These are phyloP conservation scores for Herpetospermum pedunculosum DNA, from an alignment of 306 rosid species.

Conservation along the genomic window DNA sequence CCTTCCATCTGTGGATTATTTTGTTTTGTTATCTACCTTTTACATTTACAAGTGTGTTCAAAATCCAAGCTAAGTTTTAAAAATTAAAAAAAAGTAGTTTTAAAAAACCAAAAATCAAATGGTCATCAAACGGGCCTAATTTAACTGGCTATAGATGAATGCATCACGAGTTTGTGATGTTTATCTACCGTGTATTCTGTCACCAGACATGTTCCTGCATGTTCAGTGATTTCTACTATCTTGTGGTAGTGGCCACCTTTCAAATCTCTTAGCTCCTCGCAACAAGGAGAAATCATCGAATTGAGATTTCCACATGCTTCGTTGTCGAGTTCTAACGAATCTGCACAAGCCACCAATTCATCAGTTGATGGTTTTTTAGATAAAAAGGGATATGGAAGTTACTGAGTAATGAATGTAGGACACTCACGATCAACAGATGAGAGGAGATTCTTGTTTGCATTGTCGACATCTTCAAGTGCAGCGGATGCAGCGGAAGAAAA, in stretches of 20 bases:
- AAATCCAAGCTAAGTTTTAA: too few relatives aligned
- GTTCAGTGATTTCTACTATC: conserved; percentile 83
- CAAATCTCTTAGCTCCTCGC: conserved; percentile 76
- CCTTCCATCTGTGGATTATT: too few relatives aligned
- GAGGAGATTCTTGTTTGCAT: conserved; percentile 68
- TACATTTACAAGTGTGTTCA: too few relatives aligned
- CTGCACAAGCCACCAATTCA: conserved; percentile 34
- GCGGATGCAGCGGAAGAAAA: conserved; percentile 65
- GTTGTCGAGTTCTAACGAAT: conserved; percentile 87
- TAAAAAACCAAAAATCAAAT: too few relatives aligned
- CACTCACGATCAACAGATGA: conserved; percentile 74
- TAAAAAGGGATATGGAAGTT: not conserved
- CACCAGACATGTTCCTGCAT: conserved; percentile 80
- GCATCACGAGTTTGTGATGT: not conserved
- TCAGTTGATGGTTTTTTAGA: conserved; percentile 8
- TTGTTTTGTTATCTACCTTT: too few relatives aligned
- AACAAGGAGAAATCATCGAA: conserved; percentile 77
- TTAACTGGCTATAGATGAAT: not conserved
- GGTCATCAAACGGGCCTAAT: too few relatives aligned
- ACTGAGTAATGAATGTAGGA: conserved; percentile 13
- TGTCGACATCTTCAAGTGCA: conserved; percentile 72
- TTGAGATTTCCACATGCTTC: conserved; percentile 85
- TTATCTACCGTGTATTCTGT: conserved; percentile 64
- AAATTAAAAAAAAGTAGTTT: too few relatives aligned
- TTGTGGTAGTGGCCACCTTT: conserved; percentile 90